A percentile compares a stretch with the other conserved stretches of the same genome.
phyloP scores from a whole-genome alignment of 176 grass and related monocot genomes.

The Themeda triandra region DNA sequence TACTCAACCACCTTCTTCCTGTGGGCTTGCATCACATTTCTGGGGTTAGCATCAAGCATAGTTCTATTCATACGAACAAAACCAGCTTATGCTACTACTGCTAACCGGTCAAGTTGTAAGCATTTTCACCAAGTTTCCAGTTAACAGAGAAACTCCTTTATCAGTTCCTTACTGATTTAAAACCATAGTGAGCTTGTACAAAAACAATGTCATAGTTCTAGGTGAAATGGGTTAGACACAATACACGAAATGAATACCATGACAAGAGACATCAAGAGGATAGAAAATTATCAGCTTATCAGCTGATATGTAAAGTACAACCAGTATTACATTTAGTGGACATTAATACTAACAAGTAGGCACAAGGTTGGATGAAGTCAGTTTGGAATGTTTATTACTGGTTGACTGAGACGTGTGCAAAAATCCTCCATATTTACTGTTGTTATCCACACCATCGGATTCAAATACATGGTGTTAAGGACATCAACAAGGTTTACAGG shows the following conservation, averaged over 20 bases:
- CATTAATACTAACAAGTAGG: constrained; percentile 3
- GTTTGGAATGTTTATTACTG: neutral
- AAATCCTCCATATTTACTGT: no score
- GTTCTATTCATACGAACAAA: constrained; percentile 67
- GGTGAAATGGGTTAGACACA: neutral
- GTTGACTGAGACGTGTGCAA: no score
- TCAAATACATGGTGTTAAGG: no score
- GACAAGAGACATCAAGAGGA: neutral
- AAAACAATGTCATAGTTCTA: neutral
- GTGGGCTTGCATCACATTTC: constrained; percentile 67
- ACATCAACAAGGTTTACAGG: no score
- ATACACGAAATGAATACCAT: neutral
- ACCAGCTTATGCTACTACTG: constrained; percentile 37
- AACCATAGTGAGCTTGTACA: constrained; percentile 24
- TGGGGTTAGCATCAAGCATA: constrained; percentile 60
- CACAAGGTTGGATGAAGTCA: neutral
- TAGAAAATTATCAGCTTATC: no score
- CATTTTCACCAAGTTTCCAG: constrained; percentile 13
- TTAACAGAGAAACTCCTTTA: constrained; percentile 19
- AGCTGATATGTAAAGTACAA: neutral
- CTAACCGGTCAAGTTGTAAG: constrained; percentile 23
- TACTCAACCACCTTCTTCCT: constrained; percentile 67
- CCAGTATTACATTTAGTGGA: neutral
- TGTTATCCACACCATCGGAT: no score
- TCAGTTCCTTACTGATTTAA: neutral